These are phyloP conservation scores for Penicillium sp. DNA, from an alignment of 2,329 filamentous ascomycete genomes.

Conservation along the genomic window DNA sequence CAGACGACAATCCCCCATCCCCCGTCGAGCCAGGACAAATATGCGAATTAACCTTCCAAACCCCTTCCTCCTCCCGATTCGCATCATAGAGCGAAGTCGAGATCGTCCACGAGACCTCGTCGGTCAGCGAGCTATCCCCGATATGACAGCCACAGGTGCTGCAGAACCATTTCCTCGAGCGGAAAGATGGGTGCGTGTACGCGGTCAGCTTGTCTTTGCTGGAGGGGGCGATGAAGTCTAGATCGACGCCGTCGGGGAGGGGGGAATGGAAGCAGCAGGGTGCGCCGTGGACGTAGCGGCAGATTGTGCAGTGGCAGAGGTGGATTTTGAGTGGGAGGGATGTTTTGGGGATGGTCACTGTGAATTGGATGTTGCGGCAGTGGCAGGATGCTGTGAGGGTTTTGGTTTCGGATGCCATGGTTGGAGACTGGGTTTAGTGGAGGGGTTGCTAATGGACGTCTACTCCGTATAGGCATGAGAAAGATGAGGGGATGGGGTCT, in stretches of 20 bases:
- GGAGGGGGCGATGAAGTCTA: constrained; percentile 28
- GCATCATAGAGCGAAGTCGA: constrained; percentile 29
- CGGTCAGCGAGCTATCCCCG: constrained; percentile 15
- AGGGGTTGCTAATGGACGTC: too few relatives aligned
- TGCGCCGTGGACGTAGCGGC: constrained; percentile 45
- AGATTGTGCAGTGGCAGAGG: constrained; percentile 51
- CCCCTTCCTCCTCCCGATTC: constrained; percentile 14
- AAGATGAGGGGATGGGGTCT: background rate
- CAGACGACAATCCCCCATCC: constrained; percentile 21
- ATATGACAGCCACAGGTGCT: constrained; percentile 47
- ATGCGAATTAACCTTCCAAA: constrained; percentile 25
- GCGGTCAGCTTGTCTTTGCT: constrained; percentile 19
- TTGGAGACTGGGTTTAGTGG: too few relatives aligned
- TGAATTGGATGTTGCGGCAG: constrained; percentile 32
- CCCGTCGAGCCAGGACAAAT: constrained; percentile 20
- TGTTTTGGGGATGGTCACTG: constrained; percentile 36
- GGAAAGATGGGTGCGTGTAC: constrained; percentile 35
- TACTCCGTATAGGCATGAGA: too few relatives aligned
- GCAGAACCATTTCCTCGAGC: constrained; percentile 44
- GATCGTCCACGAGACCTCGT: constrained; percentile 21
- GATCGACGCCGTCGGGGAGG: constrained; percentile 23
- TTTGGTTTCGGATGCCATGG: constrained; percentile 1
- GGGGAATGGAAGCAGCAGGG: constrained; percentile 29
- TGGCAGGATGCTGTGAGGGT: constrained; percentile 30
- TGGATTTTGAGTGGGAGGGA: constrained; percentile 42